Conservation (phyloP, 306 rosid genomes). For the Calophaca sinica region DNA sequence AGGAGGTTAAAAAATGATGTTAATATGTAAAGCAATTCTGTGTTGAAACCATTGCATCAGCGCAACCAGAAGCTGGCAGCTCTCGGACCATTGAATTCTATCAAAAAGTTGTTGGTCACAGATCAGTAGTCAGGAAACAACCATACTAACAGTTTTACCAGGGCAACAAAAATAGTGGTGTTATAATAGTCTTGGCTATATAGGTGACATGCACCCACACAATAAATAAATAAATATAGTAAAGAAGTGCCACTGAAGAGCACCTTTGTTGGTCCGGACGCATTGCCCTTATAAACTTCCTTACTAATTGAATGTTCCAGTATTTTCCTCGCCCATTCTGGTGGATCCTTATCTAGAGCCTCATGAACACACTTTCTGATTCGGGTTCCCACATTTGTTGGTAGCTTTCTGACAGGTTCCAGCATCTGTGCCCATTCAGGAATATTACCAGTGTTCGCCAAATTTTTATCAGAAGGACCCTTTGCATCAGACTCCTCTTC, state of each 20-base stretch:
- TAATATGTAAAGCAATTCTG: not conserved
- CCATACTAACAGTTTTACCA: slow-evolving; percentile 1
- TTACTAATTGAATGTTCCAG: slow-evolving; percentile 92
- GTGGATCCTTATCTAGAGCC: slow-evolving; percentile 80
- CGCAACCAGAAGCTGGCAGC: slow-evolving; percentile 15
- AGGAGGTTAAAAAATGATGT: not conserved
- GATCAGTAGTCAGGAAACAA: slow-evolving; percentile 24
- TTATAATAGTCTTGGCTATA: slow-evolving; percentile 13
- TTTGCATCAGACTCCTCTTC: slow-evolving; percentile 74
- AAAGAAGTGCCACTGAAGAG: slow-evolving; percentile 47
- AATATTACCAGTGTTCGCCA: slow-evolving; percentile 61
- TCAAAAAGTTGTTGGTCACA: not conserved
- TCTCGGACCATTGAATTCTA: slow-evolving; percentile 18
- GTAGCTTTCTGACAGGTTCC: slow-evolving; percentile 95
- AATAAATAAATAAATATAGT: not conserved
- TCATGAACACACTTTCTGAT: slow-evolving; percentile 94
- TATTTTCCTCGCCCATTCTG: slow-evolving; percentile 90
- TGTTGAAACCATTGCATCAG: slow-evolving; percentile 22
- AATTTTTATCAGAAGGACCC: slow-evolving; percentile 57
- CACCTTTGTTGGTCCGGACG: slow-evolving; percentile 99
- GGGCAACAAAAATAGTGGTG: slow-evolving; percentile 23
- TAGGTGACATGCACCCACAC: not conserved
- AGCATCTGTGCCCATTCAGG: slow-evolving; percentile 94
- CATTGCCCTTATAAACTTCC: slow-evolving; percentile 98
- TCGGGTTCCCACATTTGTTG: slow-evolving; percentile 99